Evolutionary conservation across 768 basidiomycete species (phyloP).

Genomic region (Phylloporus arenicola): DNA sequence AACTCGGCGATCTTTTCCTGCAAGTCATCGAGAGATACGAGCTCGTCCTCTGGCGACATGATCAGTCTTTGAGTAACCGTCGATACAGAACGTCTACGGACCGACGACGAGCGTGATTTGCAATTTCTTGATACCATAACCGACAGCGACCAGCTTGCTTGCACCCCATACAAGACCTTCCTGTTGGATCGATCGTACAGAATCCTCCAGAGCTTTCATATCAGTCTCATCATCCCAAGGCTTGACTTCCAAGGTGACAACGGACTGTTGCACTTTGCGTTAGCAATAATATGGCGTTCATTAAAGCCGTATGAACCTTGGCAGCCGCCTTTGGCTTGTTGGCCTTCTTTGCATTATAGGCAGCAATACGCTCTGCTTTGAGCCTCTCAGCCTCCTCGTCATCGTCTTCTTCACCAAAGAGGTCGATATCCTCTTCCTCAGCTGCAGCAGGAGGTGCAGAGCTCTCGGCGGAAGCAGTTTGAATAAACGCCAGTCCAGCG

Average conservation of each 20-base stretch:
- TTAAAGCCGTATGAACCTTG: constrained; percentile 51
- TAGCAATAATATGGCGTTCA: constrained; percentile 7
- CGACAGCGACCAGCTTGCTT: constrained; percentile 87
- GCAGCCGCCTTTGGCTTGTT: constrained; percentile 81
- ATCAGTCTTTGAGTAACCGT: background rate
- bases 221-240: constrained; percentile 99
- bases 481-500: constrained; percentile 70
- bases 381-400: constrained; percentile 81
- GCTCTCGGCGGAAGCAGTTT: constrained; percentile 38
- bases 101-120: constrained; percentile 62
- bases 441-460: constrained; percentile 41
- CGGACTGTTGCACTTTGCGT: constrained; percentile 57
- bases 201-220: constrained; percentile 78
- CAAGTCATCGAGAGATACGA: constrained; percentile 86
- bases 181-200: constrained; percentile 81
- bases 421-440: constrained; percentile 71
- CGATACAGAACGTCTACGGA: constrained; percentile 25
- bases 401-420: constrained; percentile 82
- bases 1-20: constrained; percentile 86
- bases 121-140: constrained; percentile 92
- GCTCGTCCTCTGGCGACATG: constrained; percentile 75
- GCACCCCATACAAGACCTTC: constrained; percentile 96
- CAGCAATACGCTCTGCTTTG: constrained; percentile 90
- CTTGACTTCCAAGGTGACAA: constrained; percentile 97
- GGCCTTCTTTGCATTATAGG: constrained; percentile 91